Percentiles rank a stretch among this genome's conserved stretches.
phyloP scores from a whole-genome alignment of 2,329 filamentous ascomycete species.

The Zasmidium angulare region DNA sequence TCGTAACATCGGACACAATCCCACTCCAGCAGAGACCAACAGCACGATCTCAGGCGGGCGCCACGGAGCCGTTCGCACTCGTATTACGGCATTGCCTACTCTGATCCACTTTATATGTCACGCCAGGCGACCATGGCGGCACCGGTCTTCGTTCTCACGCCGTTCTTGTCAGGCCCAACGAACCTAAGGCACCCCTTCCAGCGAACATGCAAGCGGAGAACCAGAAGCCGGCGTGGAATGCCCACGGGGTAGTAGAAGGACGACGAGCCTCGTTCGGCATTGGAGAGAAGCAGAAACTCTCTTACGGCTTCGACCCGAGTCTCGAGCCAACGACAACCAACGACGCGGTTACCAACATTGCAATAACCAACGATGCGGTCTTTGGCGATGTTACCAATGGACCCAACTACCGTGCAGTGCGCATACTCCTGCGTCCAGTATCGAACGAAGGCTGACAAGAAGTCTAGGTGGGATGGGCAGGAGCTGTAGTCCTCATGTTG shows the following conservation, averaged over 20 bases:
- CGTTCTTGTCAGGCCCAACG: background rate
- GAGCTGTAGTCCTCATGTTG: slow-evolving; percentile 47
- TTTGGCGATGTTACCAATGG: slow-evolving; percentile 5
- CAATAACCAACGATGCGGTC: slow-evolving; percentile 4
- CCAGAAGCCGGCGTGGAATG: background rate
- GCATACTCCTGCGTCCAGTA: background rate
- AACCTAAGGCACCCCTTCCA: background rate
- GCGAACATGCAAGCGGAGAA: background rate
- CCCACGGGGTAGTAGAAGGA: background rate
- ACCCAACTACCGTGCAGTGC: slow-evolving; percentile 2
- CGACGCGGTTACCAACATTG: too few species aligned
- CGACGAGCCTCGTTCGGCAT: background rate
- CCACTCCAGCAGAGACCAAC: too few species aligned
- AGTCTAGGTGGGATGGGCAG: slow-evolving; percentile 40
- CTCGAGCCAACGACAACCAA: background rate
- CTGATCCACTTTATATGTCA: background rate
- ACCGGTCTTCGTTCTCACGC: background rate
- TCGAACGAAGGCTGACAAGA: too few species aligned
- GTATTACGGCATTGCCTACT: too few species aligned
- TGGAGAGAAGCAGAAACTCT: background rate
- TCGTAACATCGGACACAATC: too few species aligned
- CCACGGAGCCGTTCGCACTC: background rate
- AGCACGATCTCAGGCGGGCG: background rate
- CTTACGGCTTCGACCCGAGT: background rate
- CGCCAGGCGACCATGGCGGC: background rate